Base-by-base conservation (phyloP, 1,284 basidiomycete genomes). In the Cryptococcus hybrid region DNA sequence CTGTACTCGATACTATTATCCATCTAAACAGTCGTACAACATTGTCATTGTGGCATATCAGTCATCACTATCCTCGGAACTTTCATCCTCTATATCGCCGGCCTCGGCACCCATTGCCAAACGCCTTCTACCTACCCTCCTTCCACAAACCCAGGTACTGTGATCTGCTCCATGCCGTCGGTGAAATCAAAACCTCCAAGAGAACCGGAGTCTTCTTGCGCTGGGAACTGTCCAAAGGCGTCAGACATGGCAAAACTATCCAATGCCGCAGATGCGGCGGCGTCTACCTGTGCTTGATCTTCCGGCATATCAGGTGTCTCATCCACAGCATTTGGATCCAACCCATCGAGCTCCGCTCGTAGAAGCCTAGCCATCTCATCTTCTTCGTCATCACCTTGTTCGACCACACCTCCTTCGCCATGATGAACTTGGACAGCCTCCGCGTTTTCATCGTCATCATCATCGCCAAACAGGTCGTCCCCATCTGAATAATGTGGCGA, bases 331-430 rank as follows among this genome's bases (percentile, higher is more conserved):
- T 55, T 42, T 8, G 15, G 57, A 42, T 71, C 34, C 86, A 85
- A 66, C 66, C 64, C 62, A 47, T 59, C 65, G 47, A 73, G 56
- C 56, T 68, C 66, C 24, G 64, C 69, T 36, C 62, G 56, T 13
- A 73, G 62, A 39, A 74, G 58, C 40, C 63, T 63, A 2, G 72
- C 69, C 71, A 73, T 72, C 57, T 69, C 74, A 55, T 73, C 73
- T 46, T 70, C 70, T 46, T 67, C 64, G 5, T 55, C 67, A 7
- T 51, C 61, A 15, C 50, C 40, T 24, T 58, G 64, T 7, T 39
- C 61, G 34, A 59, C 60, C 11, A 34, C 64, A 13, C 67, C 70
- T 6, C 47, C 58, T 3, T 55, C 61, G 11, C 55, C 65, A 48
- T 66, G 64, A 7, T 60, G 74, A 15, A 67, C 76, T 7, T 56